Evolutionary conservation across 169 alveolate species (phyloP).

Genomic region (Theileria luwenshuni): DNA sequence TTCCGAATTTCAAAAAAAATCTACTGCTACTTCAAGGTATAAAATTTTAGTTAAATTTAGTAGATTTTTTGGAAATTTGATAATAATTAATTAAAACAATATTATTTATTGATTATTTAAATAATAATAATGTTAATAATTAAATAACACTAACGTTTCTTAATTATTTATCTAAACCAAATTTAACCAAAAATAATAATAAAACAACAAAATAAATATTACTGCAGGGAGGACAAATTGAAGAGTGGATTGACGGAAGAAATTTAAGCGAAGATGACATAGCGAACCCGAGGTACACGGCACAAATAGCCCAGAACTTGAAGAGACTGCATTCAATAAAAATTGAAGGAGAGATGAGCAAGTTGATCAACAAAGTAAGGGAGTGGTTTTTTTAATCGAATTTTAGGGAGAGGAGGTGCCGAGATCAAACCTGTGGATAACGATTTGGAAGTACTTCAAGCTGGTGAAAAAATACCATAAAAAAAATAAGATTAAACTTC

Average conservation of each 20-base stretch:
- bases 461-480: slow-evolving; percentile 1
- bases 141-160: no score
- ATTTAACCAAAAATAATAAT: no score
- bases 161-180: no score
- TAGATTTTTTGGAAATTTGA: no score
- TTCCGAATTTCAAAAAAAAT: slow-evolving; percentile 69
- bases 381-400: not conserved
- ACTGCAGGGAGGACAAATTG: slow-evolving; percentile 72
- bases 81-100: no score
- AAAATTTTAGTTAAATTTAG: slow-evolving; percentile 6
- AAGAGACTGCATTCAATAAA: slow-evolving; percentile 55
- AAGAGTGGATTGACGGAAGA: slow-evolving; percentile 77
- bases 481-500: not conserved
- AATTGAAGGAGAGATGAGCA: slow-evolving; percentile 49
- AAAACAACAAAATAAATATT: no score
- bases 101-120: no score
- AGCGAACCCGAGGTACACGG: slow-evolving; percentile 43
- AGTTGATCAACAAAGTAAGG: slow-evolving; percentile 36
- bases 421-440: slow-evolving; percentile 69
- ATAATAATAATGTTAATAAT: no score
- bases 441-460: slow-evolving; percentile 71
- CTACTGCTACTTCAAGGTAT: slow-evolving; percentile 68
- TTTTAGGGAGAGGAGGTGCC: slow-evolving; percentile 22
- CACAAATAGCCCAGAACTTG: slow-evolving; percentile 66
- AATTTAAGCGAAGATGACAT: slow-evolving; percentile 69